These are phyloP conservation scores for Aspergillus homomorphus DNA, from an alignment of 495 filamentous ascomycete species.

Conservation along the genomic window DNA sequence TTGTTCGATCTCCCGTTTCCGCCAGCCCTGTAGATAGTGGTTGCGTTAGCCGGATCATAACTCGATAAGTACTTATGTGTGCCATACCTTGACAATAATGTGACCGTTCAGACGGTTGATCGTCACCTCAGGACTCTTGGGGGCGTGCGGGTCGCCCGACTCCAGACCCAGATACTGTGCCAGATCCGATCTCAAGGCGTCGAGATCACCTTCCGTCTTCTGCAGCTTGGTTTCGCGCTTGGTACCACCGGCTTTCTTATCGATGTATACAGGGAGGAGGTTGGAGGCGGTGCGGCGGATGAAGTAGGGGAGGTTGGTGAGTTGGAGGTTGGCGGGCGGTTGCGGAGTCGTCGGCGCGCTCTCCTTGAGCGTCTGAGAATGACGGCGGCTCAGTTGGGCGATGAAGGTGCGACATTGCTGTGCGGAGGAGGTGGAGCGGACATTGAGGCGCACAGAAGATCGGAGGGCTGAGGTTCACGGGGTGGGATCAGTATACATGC, in stretches of 20 bases:
- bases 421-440: slow-evolving; percentile 17
- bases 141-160: slow-evolving; percentile 23
- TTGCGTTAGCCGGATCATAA: background rate
- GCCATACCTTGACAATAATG: slow-evolving; percentile 58
- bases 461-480: slow-evolving; percentile 23
- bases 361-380: slow-evolving; percentile 40
- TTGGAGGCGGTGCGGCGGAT: slow-evolving; percentile 68
- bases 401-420: slow-evolving; percentile 43
- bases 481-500: slow-evolving; percentile 6
- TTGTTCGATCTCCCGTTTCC: slow-evolving; percentile 46
- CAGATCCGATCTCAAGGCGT: slow-evolving; percentile 52
- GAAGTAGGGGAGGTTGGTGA: slow-evolving; percentile 61
- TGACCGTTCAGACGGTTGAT: slow-evolving; percentile 62
- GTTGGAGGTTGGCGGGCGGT: slow-evolving; percentile 27
- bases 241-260: slow-evolving; percentile 73
- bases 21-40: slow-evolving; percentile 41
- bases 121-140: slow-evolving; percentile 41
- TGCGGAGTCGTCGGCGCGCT: slow-evolving; percentile 28
- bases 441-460: slow-evolving; percentile 16
- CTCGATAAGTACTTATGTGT: background rate
- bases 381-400: slow-evolving; percentile 34
- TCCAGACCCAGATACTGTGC: slow-evolving; percentile 46
- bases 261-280: slow-evolving; percentile 76
- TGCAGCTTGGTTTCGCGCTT: slow-evolving; percentile 70
- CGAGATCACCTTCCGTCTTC: slow-evolving; percentile 70